Percentiles rank a stretch among this genome's conserved stretches.
These are phyloP conservation scores for Dothistroma septosporum DNA, from an alignment of 2,329 filamentous ascomycete genomes.

Conservation along the genomic window DNA sequence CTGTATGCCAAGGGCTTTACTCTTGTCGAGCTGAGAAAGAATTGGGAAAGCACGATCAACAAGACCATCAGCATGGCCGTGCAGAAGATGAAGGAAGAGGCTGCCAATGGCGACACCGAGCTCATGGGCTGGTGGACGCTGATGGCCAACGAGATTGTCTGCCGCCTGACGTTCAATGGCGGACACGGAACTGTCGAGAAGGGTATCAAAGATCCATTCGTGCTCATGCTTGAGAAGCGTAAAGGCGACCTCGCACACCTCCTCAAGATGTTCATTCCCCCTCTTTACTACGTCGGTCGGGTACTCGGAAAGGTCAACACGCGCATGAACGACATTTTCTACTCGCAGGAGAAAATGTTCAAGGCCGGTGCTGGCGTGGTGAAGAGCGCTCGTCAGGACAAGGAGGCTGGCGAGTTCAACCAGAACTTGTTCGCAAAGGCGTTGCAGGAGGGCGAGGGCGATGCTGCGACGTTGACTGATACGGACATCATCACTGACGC, in stretches of 20 bases:
- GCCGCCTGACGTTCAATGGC: background rate
- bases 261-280: background rate
- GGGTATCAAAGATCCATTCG: background rate
- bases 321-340: slow-evolving; percentile 3
- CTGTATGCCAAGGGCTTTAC: slow-evolving; percentile 35
- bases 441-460: slow-evolving; percentile 22
- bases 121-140: slow-evolving; percentile 38
- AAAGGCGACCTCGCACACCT: background rate
- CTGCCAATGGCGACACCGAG: slow-evolving; percentile 34
- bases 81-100: slow-evolving; percentile 30
- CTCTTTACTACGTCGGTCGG: background rate
- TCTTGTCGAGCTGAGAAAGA: slow-evolving; percentile 30
- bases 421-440: slow-evolving; percentile 25
- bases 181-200: background rate
- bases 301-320: background rate
- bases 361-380: background rate
- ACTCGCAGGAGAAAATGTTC: slow-evolving; percentile 2
- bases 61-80: slow-evolving; percentile 32
- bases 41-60: slow-evolving; percentile 36
- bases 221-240: background rate
- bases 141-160: slow-evolving; percentile 37
- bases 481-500: slow-evolving; percentile 19
- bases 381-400: background rate
- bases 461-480: slow-evolving; percentile 20
- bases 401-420: slow-evolving; percentile 7